A percentile compares a stretch with the other conserved stretches of the same genome.
These are phyloP conservation scores for Globisporangium cystogenes DNA, from an alignment of 352 stramenopile genomes.

Conservation along the genomic window DNA sequence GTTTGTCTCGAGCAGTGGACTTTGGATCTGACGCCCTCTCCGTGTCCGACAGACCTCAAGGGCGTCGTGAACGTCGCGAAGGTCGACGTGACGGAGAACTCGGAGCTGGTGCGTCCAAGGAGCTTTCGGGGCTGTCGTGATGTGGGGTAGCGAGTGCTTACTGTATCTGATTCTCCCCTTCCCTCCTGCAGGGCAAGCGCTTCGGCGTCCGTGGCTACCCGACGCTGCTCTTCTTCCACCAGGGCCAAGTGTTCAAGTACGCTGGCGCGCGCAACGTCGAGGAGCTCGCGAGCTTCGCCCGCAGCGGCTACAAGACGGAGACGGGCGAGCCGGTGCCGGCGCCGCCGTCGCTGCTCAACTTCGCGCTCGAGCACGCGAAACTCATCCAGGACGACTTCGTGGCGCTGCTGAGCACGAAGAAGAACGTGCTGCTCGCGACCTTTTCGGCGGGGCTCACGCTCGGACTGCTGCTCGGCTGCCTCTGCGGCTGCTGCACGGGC, in stretches of 20 bases:
- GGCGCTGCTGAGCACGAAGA: constrained; percentile 65
- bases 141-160: too few relatives aligned
- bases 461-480: constrained; percentile 57
- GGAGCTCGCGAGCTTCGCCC: constrained; percentile 53
- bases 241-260: constrained; percentile 80
- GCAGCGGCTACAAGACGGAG: constrained; percentile 52
- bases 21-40: too few relatives aligned
- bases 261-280: constrained; percentile 45
- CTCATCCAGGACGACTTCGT: constrained; percentile 65
- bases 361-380: constrained; percentile 29
- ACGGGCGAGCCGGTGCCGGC: constrained; percentile 26
- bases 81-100: constrained; percentile 82
- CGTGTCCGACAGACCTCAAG: constrained; percentile 50
- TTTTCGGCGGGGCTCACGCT: constrained; percentile 65
- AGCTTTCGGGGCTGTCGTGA: too few relatives aligned
- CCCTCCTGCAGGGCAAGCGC: constrained; percentile 40
- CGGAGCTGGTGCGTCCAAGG: constrained; percentile 27
- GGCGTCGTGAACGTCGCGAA: constrained; percentile 88
- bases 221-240: constrained; percentile 71
- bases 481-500: constrained; percentile 68
- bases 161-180: too few relatives aligned
- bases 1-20: too few relatives aligned
- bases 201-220: constrained; percentile 82
- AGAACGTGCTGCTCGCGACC: constrained; percentile 74
- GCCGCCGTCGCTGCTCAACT: constrained; percentile 28